phyloP scores from a whole-genome alignment of 2,329 filamentous ascomycete genomes.

The Aureobasidium uvarum region DNA sequence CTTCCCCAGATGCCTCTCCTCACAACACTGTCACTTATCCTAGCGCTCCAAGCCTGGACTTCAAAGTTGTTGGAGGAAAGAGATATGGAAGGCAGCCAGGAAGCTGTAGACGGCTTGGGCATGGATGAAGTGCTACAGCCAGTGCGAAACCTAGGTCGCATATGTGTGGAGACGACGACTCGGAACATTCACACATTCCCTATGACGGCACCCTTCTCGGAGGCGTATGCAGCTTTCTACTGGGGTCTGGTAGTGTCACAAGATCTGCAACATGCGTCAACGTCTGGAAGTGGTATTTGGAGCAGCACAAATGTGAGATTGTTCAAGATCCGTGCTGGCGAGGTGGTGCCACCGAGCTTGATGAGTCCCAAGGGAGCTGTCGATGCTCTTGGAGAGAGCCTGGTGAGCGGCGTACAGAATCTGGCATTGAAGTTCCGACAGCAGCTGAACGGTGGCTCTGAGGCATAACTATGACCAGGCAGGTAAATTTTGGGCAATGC shows the following conservation, averaged over 20 bases:
- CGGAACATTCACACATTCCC: conserved; percentile 61
- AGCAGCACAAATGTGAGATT: conserved; percentile 84
- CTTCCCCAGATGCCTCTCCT: conserved; percentile 24
- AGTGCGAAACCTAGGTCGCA: conserved; percentile 48
- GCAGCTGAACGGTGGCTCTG: conserved; percentile 17
- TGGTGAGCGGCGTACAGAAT: conserved; percentile 26
- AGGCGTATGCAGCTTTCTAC: conserved; percentile 79
- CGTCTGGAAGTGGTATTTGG: conserved; percentile 82
- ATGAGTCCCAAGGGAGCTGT: conserved; percentile 85
- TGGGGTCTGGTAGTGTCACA: conserved; percentile 91
- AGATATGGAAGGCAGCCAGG: conserved; percentile 14
- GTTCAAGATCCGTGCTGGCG: conserved; percentile 85
- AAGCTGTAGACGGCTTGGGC: conserved; percentile 39
- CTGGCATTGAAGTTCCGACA: conserved; percentile 18
- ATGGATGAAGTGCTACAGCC: conserved; percentile 29
- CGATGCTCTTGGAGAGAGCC: conserved; percentile 75
- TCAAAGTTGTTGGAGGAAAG: conserved; percentile 19
- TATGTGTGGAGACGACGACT: conserved; percentile 66
- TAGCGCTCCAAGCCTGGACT: conserved; percentile 21
- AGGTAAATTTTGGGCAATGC: neutral
- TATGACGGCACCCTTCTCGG: conserved; percentile 87
- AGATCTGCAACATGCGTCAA: conserved; percentile 83
- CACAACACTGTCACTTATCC: conserved; percentile 8
- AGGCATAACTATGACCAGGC: neutral
- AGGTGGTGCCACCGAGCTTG: conserved; percentile 68